phyloP scores from a whole-genome alignment of 2,329 filamentous ascomycete genomes.

The Exserohilum rostratum region DNA sequence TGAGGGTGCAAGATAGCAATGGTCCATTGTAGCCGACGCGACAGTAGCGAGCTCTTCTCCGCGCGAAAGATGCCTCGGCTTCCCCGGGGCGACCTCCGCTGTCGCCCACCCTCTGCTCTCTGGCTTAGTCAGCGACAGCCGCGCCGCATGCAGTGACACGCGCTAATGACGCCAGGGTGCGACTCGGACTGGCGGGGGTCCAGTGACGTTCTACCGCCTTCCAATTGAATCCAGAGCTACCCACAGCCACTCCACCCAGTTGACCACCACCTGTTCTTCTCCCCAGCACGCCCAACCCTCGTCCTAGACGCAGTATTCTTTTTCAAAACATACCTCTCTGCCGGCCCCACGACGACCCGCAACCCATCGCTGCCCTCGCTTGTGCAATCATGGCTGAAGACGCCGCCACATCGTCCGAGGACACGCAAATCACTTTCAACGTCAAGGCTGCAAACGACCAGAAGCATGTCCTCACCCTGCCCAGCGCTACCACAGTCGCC shows the following conservation, averaged over 20 bases:
- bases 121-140: conserved; percentile 10
- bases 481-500: conserved; percentile 74
- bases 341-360: neutral
- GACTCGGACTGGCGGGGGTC: conserved; percentile 5
- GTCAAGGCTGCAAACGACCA: conserved; percentile 95
- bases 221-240: conserved; percentile 27
- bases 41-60: conserved; percentile 8
- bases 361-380: conserved; percentile 13
- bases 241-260: conserved; percentile 6
- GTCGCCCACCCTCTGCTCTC: neutral
- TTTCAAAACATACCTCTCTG: neutral
- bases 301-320: conserved; percentile 7
- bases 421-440: conserved; percentile 88
- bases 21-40: conserved; percentile 3
- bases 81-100: conserved; percentile 5
- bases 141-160: conserved; percentile 10
- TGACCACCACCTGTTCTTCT: conserved; percentile 13
- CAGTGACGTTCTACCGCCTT: conserved; percentile 41
- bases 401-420: conserved; percentile 59
- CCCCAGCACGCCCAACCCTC: conserved; percentile 1
- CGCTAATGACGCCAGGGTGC: conserved; percentile 24
- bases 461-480: conserved; percentile 81
- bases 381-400: conserved; percentile 67
- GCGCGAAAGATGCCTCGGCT: conserved; percentile 16
- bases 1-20: neutral